These are phyloP conservation scores for Penicillium olsonii DNA, from an alignment of 2,329 filamentous ascomycete genomes.

Conservation along the genomic window DNA sequence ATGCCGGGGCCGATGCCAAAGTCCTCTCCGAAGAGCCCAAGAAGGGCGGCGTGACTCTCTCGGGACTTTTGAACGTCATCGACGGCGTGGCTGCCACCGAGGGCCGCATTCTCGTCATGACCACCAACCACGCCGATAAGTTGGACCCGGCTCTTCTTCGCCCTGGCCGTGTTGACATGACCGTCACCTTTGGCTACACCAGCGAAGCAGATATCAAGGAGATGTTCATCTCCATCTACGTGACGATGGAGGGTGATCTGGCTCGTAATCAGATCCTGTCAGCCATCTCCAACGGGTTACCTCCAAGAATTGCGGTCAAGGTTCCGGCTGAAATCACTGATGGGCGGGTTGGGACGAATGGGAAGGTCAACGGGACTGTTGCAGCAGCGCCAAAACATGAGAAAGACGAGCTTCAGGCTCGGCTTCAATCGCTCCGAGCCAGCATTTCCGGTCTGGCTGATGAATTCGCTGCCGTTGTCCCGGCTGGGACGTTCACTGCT, in stretches of 20 bases:
- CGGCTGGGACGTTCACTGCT: conserved; percentile 38
- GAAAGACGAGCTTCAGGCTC: conserved; percentile 1
- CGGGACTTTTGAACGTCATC: conserved; percentile 68
- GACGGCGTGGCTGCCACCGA: conserved; percentile 71
- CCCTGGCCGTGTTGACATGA: conserved; percentile 67
- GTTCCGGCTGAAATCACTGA: conserved; percentile 2
- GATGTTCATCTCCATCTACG: conserved; percentile 44
- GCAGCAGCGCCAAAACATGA: neutral
- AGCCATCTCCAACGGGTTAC: neutral
- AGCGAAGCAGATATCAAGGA: conserved; percentile 38
- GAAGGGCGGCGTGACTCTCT: conserved; percentile 60
- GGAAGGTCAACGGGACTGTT: neutral
- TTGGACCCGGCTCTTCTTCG: conserved; percentile 66
- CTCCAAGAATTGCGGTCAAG: neutral
- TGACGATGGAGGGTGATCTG: conserved; percentile 32
- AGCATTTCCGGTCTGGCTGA: conserved; percentile 27
- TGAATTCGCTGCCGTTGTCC: conserved; percentile 36
- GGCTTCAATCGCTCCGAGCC: conserved; percentile 14
- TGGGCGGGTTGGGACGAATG: neutral
- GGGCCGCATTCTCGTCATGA: conserved; percentile 73
- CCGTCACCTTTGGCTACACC: conserved; percentile 57
- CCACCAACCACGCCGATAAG: conserved; percentile 66
- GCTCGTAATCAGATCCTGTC: conserved; percentile 9
- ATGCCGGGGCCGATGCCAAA: conserved; percentile 20
- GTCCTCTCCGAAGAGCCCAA: conserved; percentile 8